phyloP scores from a whole-genome alignment of 2,329 filamentous ascomycete species.

The Neonectria neomacrospora region DNA sequence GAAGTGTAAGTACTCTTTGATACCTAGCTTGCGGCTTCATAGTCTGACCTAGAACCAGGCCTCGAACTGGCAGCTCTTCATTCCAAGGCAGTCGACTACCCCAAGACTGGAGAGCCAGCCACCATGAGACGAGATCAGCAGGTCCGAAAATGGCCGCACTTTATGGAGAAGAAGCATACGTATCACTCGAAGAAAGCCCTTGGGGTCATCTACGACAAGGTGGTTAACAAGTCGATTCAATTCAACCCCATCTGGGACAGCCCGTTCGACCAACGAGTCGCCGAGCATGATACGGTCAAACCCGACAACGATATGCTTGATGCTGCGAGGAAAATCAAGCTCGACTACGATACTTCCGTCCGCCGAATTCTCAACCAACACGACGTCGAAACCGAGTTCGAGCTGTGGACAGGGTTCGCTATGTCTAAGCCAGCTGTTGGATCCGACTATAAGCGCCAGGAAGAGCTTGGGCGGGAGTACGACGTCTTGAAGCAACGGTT shows the following conservation, averaged over 20 bases:
- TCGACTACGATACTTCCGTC: constrained; percentile 80
- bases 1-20: constrained; percentile 66
- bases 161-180: constrained; percentile 76
- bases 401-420: constrained; percentile 89
- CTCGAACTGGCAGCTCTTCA: constrained; percentile 81
- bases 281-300: constrained; percentile 64
- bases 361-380: constrained; percentile 86
- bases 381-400: constrained; percentile 87
- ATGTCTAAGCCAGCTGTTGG: constrained; percentile 77
- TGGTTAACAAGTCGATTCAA: constrained; percentile 64
- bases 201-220: constrained; percentile 84
- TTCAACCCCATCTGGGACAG: constrained; percentile 79
- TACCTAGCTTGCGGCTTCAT: background rate
- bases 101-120: constrained; percentile 87
- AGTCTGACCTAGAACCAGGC: constrained; percentile 51
- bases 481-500: constrained; percentile 75
- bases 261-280: constrained; percentile 80
- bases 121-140: constrained; percentile 69
- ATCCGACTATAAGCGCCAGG: constrained; percentile 86
- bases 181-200: constrained; percentile 80
- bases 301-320: constrained; percentile 65
- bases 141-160: constrained; percentile 81
- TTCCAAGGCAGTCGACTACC: constrained; percentile 92
- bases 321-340: constrained; percentile 74
- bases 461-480: constrained; percentile 79